These are phyloP conservation scores for Apiotrichum gracile DNA, from an alignment of 1,284 basidiomycete genomes.

Conservation along the genomic window DNA sequence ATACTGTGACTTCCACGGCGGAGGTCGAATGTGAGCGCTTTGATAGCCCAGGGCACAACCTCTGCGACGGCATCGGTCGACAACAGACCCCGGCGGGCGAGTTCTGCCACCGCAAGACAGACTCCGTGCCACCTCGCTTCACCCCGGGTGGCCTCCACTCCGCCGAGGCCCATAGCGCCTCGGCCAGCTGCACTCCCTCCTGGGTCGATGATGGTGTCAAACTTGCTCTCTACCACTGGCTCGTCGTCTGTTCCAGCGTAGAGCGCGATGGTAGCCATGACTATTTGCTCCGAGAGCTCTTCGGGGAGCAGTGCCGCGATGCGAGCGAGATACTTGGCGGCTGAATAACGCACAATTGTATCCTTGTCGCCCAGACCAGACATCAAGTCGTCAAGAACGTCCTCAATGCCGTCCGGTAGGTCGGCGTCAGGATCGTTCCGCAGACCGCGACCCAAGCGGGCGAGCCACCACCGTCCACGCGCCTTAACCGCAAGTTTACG, in stretches of 20 bases:
- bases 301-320: slow-evolving; percentile 72
- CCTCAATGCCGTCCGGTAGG: slow-evolving; percentile 73
- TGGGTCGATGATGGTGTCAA: slow-evolving; percentile 40
- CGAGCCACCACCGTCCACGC: slow-evolving; percentile 43
- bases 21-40: slow-evolving; percentile 87
- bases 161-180: slow-evolving; percentile 52
- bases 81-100: slow-evolving; percentile 75
- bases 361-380: slow-evolving; percentile 81
- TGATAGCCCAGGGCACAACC: slow-evolving; percentile 69
- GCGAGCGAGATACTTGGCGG: slow-evolving; percentile 86
- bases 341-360: slow-evolving; percentile 89
- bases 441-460: slow-evolving; percentile 22
- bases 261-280: slow-evolving; percentile 70
- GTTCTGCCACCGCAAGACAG: slow-evolving; percentile 85
- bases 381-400: slow-evolving; percentile 68
- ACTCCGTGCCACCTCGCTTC: slow-evolving; percentile 95
- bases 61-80: slow-evolving; percentile 55
- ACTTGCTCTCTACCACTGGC: slow-evolving; percentile 33
- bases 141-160: slow-evolving; percentile 61
- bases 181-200: slow-evolving; percentile 57
- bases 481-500: slow-evolving; percentile 44
- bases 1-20: slow-evolving; percentile 86
- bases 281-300: slow-evolving; percentile 70
- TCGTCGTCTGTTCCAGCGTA: slow-evolving; percentile 49
- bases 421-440: slow-evolving; percentile 54